Conservation (phyloP, 305 asterid species). For the Euphrasia arctica region DNA sequence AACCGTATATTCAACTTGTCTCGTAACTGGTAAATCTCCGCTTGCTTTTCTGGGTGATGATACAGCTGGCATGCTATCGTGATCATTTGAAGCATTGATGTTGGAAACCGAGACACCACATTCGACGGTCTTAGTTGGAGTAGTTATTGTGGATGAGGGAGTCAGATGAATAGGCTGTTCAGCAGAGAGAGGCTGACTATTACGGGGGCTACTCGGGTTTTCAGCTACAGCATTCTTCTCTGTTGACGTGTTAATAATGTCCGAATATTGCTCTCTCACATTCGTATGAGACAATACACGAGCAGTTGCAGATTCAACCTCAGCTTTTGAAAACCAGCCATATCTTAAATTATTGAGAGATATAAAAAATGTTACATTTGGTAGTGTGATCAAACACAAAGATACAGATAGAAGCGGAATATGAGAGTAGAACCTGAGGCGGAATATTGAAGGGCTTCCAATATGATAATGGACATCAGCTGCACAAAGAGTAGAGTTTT, state of each 20-base stretch:
- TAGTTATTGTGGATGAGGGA: constrained; percentile 33
- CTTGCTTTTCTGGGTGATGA: constrained; percentile 34
- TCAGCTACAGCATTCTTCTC: constrained; percentile 38
- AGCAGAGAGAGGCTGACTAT: constrained; percentile 33
- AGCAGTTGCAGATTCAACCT: constrained; percentile 44
- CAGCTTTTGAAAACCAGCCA: constrained; percentile 85
- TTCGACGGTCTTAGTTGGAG: constrained; percentile 30
- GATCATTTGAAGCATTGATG: constrained; percentile 30
- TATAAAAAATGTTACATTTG: constrained; percentile 14
- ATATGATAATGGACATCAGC: constrained; percentile 68
- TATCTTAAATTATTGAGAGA: constrained; percentile 42
- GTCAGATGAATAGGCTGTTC: constrained; percentile 27
- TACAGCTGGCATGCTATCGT: constrained; percentile 30
- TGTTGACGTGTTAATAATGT: constrained; percentile 28
- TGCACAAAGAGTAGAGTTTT: constrained; percentile 77
- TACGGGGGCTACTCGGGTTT: constrained; percentile 26
- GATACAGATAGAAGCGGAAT: constrained; percentile 8
- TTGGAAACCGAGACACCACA: constrained; percentile 32
- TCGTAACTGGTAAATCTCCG: constrained; percentile 32
- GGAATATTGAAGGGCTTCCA: constrained; percentile 84
- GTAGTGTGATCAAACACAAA: constrained; percentile 15
- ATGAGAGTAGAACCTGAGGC: constrained; percentile 66
- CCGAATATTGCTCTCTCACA: constrained; percentile 31
- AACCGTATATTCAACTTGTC: constrained; percentile 55
- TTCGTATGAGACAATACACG: constrained; percentile 41